Base-by-base conservation (phyloP, 345 rosid species). In the Bruguiera gymnorhiza region DNA sequence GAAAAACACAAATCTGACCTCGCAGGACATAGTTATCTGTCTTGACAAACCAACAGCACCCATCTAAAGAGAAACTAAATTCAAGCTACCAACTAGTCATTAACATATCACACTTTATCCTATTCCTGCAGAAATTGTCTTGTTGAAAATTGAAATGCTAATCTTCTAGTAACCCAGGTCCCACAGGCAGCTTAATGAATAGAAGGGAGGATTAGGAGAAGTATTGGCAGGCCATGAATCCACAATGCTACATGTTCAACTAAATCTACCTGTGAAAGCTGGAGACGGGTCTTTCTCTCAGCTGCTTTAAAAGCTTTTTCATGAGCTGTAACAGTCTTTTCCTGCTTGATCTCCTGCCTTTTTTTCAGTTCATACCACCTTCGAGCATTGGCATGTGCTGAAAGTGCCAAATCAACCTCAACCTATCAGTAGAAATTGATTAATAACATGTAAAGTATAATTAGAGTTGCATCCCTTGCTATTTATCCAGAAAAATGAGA, bases 271-370 rank as follows among this genome's bases (percentile, higher is more conserved):
- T 88, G 97, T 26, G 89, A 92, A 74, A 92, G 96, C 88, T 89
- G 98, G 73, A 84, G 89, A 68, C 85, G 96, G 34, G 92, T 90
- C 86, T 92, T 95, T 76, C 84, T 90, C 86, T 95, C 99, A 73
- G 98, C 99, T 60, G 98, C 98, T 81, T 82, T 92, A 80, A 95
- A 88, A 81, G 99, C 98, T 73, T 89, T 95, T 76, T 86, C 94
- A 83, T 95, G 98, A 6, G 99, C 97, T 19, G 89, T 85, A 67
- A 88, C 66, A 67, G 99, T 95, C 84, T 95, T 95, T 78, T 86
- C 99, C 79, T 95, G 96, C 76, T 95, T 92, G 83, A 75, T 86
- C 78, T 90, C 97, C 79, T 92, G 99, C 68, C 83, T 95, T 82
- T 95, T 95, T 87, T 92, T 95, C 88, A 85, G 73, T 66, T 85